Evolutionary conservation across 164 flowering plant species (phyloP).

Genomic region (Echeveria elegans): DNA sequence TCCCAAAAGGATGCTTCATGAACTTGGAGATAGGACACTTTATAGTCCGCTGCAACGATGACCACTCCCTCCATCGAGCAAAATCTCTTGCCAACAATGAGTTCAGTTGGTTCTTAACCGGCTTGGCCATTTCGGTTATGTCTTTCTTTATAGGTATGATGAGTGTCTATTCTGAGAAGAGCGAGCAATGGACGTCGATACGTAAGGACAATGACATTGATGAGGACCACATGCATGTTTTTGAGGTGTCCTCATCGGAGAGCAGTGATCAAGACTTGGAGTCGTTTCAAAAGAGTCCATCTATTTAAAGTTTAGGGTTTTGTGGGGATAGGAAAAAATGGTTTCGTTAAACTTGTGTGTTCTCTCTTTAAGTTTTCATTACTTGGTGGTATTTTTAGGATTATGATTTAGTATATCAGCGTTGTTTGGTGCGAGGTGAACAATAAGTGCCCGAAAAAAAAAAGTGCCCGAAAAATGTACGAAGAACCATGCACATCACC

Average conservation of each 20-base stretch:
- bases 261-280: not conserved
- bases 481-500: too few species aligned
- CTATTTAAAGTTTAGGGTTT: too few species aligned
- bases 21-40: conserved; percentile 48
- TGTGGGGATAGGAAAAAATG: too few species aligned
- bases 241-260: conserved; percentile 1
- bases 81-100: conserved; percentile 54
- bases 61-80: conserved; percentile 44
- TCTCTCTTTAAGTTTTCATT: too few species aligned
- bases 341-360: too few species aligned
- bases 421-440: too few species aligned
- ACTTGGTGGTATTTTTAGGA: too few species aligned
- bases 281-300: not conserved
- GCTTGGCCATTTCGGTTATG: conserved; percentile 26
- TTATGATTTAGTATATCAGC: too few species aligned
- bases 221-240: not conserved
- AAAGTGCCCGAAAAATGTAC: too few species aligned
- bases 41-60: conserved; percentile 44
- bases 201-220: conserved; percentile 21
- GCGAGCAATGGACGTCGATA: conserved; percentile 22
- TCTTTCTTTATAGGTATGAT: conserved; percentile 28
- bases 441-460: too few species aligned
- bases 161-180: conserved; percentile 19
- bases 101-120: conserved; percentile 55
- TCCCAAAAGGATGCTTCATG: conserved; percentile 58